These are phyloP conservation scores for Cystoderma amianthinum DNA, from an alignment of 768 basidiomycete species.

Conservation along the genomic window DNA sequence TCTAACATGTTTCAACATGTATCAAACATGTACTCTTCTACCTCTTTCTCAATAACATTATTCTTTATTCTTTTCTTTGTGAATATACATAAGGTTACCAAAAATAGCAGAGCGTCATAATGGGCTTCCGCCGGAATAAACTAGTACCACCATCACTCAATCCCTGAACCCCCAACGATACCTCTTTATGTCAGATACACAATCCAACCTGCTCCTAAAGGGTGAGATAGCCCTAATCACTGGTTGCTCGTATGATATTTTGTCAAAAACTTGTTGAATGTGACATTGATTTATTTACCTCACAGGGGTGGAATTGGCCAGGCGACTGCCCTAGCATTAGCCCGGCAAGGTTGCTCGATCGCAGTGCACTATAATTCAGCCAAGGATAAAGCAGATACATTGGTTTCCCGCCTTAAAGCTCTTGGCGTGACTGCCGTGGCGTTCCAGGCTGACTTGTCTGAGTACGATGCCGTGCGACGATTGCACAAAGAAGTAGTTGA, in stretches of 20 bases:
- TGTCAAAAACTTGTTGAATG: not conserved
- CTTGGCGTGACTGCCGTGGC: conserved; percentile 30
- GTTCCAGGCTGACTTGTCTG: conserved; percentile 41
- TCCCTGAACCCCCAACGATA: too few species aligned
- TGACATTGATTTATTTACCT: not conserved
- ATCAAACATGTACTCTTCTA: too few species aligned
- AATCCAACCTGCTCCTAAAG: too few species aligned
- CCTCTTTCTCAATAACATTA: too few species aligned
- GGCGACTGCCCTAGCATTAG: conserved; percentile 41
- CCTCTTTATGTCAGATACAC: too few species aligned
- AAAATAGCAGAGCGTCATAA: too few species aligned
- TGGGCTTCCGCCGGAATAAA: too few species aligned
- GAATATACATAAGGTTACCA: too few species aligned
- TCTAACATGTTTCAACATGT: too few species aligned
- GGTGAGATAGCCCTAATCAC: conserved; percentile 16
- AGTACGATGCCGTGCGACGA: conserved; percentile 36
- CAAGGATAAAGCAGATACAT: conserved; percentile 24
- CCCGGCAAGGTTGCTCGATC: conserved; percentile 34
- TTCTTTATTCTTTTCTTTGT: too few species aligned
- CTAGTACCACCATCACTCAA: too few species aligned
- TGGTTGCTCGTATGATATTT: conserved; percentile 15
- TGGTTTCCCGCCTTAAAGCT: conserved; percentile 27
- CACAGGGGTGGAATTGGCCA: conserved; percentile 46
- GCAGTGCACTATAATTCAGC: conserved; percentile 45
- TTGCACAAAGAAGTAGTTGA: conserved; percentile 35